These are phyloP conservation scores for Carex kokanica DNA, from an alignment of 176 grass and related monocot species.

Conservation along the genomic window DNA sequence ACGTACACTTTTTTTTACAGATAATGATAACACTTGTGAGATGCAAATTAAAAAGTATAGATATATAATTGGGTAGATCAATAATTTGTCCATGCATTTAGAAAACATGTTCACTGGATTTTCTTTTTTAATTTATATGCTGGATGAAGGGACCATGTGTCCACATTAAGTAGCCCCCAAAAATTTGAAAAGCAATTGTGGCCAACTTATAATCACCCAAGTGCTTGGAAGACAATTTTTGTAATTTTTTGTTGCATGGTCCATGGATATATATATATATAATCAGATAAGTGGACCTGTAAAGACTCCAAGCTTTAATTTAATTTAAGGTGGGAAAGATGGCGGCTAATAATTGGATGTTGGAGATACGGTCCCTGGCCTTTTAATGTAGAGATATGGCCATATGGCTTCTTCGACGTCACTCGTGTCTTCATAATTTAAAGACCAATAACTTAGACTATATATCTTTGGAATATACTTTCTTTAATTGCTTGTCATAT, in stretches of 20 bases:
- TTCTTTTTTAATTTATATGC: slow-evolving; percentile 9
- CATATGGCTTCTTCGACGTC: too few relatives aligned
- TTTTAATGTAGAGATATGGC: not conserved
- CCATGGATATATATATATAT: too few relatives aligned
- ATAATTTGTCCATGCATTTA: not conserved
- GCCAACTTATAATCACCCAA: slow-evolving; percentile 14
- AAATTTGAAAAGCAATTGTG: not conserved
- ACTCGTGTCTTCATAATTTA: not conserved
- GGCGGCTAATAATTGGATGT: slow-evolving; percentile 17
- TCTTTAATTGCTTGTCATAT: not conserved
- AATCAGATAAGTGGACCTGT: not conserved
- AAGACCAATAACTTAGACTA: not conserved
- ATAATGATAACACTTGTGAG: not conserved
- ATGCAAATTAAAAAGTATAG: too few relatives aligned
- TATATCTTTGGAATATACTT: not conserved
- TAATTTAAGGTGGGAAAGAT: not conserved
- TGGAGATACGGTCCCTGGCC: not conserved
- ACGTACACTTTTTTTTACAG: not conserved
- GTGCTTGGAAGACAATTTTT: slow-evolving; percentile 23
- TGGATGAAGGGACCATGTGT: slow-evolving; percentile 25
- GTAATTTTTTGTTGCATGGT: not conserved
- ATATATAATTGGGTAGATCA: not conserved
- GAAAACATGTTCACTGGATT: not conserved
- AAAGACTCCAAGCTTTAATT: not conserved
- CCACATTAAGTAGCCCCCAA: slow-evolving; percentile 11